Evolutionary conservation across 2,329 filamentous ascomycete genomes (phyloP).

Genomic region (Colletotrichum karsti): DNA sequence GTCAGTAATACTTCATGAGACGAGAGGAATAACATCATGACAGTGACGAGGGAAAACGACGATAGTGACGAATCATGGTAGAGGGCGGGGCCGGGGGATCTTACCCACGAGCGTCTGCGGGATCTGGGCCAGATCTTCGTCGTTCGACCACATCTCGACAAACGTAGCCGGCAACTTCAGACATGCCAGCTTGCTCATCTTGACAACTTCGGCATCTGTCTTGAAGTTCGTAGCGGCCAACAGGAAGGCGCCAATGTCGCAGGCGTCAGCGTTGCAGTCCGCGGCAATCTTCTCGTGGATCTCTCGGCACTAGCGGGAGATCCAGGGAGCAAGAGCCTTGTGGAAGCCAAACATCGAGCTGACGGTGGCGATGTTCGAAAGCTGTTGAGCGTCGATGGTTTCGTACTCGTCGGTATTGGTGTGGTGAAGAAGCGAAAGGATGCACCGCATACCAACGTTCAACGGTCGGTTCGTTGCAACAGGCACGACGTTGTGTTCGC

Average conservation of each 20-base stretch:
- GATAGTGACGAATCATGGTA: no score
- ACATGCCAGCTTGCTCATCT: neutral
- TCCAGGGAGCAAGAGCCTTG: neutral
- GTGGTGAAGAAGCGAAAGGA: constrained; percentile 7
- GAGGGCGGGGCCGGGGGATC: no score
- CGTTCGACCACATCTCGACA: neutral
- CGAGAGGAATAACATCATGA: no score
- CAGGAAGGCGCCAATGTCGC: neutral
- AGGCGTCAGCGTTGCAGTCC: neutral
- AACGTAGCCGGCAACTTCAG: neutral
- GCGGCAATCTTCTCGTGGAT: neutral
- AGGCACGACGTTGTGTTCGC: neutral
- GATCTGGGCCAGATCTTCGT: neutral
- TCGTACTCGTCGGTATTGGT: neutral
- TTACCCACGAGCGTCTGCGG: neutral
- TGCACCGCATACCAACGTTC: neutral
- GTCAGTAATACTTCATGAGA: no score
- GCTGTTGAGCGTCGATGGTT: neutral
- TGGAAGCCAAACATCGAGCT: neutral
- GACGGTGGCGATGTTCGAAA: neutral
- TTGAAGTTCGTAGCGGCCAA: neutral
- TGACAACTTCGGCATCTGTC: neutral
- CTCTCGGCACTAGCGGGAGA: neutral
- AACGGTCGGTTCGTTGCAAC: no score
- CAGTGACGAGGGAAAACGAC: no score